Evolutionary conservation across 345 rosid genomes (phyloP), one percentile per base, ranked within the genome.

Genomic region (Passiflora organensis): DNA sequence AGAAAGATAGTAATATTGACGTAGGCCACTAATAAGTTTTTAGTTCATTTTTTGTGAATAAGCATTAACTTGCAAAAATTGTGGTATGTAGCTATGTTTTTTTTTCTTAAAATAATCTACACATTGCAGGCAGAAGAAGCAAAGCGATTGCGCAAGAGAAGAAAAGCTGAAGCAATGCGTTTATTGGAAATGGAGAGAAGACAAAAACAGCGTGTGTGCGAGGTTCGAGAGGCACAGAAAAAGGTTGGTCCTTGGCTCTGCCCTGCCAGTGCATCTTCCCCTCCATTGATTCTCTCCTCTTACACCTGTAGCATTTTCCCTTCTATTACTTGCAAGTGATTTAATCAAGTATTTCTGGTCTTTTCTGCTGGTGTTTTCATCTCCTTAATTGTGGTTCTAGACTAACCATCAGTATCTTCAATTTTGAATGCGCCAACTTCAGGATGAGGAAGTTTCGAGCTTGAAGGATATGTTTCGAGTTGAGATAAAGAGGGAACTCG

Each of bases 111-210:
- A 24, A 20, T 36, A 25, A 6, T 1, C 16, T 53, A 10, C 28
- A 20, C 20, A 37, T 32, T 63, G 17, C 56, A 63, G 67, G 60
- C 53, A 45, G 54, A 63, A 45, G 67, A 63, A 47, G 67, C 59
- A 10, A 32, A 10, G 53, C 57, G 59, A 3, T 36, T 63, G 53
- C 38, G 60, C 23, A 63, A 63, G 45, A 63, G 60, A 24, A 54
- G 23, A 63, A 63, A 62, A 41, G 59, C 66, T 45, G 66, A 62
- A 53, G 44, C 37, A 16, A 23, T 21, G 21, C 66, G 66, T 37
- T 23, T 53, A 41, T 20, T 36, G 21, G 66, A 62, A 22, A 62
- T 48, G 51, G 45, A 62, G 53, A 53, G 53, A 45, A 62, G 66
- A 23, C 66, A 62, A 37, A 45, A 53, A 45, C 59, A 62, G 38